A percentile compares a stretch with the other conserved stretches of the same genome.
phyloP scores from a whole-genome alignment of 139 green algal species.

The Picochlorum costavermella region DNA sequence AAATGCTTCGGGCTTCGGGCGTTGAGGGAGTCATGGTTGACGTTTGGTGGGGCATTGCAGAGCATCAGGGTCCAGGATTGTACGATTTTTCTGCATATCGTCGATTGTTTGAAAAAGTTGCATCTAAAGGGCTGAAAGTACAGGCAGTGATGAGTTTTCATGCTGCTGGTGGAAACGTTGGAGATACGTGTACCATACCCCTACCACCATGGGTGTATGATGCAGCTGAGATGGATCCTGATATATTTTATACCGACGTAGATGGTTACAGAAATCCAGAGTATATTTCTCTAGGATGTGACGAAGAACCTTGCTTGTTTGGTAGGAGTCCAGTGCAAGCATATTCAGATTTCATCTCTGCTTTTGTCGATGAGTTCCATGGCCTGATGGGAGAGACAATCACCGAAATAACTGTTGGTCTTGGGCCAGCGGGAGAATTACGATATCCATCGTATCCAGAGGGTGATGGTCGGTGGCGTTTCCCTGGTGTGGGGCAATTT shows the following conservation, averaged over 20 bases:
- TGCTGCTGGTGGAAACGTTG: slow-evolving; percentile 82
- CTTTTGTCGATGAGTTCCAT: slow-evolving; percentile 75
- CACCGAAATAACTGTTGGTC: slow-evolving; percentile 88
- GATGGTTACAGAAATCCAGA: slow-evolving; percentile 79
- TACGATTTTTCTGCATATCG: slow-evolving; percentile 85
- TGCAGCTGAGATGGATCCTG: slow-evolving; percentile 74
- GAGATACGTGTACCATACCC: slow-evolving; percentile 85
- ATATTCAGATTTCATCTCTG: slow-evolving; percentile 88
- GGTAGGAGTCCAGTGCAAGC: slow-evolving; percentile 78
- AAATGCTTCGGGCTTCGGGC: slow-evolving; percentile 69
- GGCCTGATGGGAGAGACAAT: slow-evolving; percentile 56
- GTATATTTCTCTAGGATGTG: slow-evolving; percentile 88
- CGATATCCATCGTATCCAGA: slow-evolving; percentile 97
- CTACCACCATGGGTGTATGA: slow-evolving; percentile 91
- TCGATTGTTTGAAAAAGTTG: slow-evolving; percentile 49
- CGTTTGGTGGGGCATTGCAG: slow-evolving; percentile 86
- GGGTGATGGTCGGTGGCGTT: slow-evolving; percentile 85
- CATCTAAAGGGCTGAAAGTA: slow-evolving; percentile 46
- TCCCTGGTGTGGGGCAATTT: slow-evolving; percentile 96
- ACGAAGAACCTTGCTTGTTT: slow-evolving; percentile 69
- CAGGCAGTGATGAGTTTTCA: slow-evolving; percentile 92
- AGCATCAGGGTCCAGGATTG: slow-evolving; percentile 52
- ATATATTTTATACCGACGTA: slow-evolving; percentile 96
- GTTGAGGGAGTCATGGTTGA: slow-evolving; percentile 90
- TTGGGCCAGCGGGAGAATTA: slow-evolving; percentile 94